Evolutionary conservation across 352 stramenopile genomes (phyloP).

Genomic region (Pythium monospermum): DNA sequence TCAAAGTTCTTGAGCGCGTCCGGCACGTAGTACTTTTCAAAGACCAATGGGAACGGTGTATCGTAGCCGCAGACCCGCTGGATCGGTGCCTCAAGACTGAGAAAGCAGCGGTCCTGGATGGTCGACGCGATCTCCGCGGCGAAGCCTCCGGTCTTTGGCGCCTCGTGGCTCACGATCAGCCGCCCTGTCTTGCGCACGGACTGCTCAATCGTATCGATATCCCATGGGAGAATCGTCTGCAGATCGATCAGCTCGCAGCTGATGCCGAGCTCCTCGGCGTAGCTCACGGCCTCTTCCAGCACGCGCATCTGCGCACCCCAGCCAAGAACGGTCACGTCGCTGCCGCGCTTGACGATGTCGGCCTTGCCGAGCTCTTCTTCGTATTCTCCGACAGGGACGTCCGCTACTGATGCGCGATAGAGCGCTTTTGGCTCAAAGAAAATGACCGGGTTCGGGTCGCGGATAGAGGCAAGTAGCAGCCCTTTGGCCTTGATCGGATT

Average conservation of each 20-base stretch:
- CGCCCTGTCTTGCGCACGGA: conserved; percentile 97
- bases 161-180: conserved; percentile 96
- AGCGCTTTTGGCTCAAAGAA: conserved; percentile 98
- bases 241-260: conserved; percentile 97
- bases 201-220: conserved; percentile 91
- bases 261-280: conserved; percentile 90
- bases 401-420: conserved; percentile 95
- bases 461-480: conserved; percentile 93
- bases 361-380: conserved; percentile 91
- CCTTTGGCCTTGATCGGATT: conserved; percentile 94
- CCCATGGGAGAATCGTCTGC: conserved; percentile 97
- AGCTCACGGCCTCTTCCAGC: conserved; percentile 75
- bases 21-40: conserved; percentile 95
- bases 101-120: conserved; percentile 93
- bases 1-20: conserved; percentile 94
- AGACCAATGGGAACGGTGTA: conserved; percentile 95
- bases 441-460: conserved; percentile 95
- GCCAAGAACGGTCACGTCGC: conserved; percentile 94
- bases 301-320: conserved; percentile 92
- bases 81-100: conserved; percentile 94
- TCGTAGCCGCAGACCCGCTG: conserved; percentile 94
- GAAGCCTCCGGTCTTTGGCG: conserved; percentile 93
- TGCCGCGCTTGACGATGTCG: conserved; percentile 90
- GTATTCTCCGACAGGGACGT: conserved; percentile 95
- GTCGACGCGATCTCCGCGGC: conserved; percentile 94